phyloP scores from a whole-genome alignment of 768 basidiomycete genomes.

The Neoboletus magnificus region DNA sequence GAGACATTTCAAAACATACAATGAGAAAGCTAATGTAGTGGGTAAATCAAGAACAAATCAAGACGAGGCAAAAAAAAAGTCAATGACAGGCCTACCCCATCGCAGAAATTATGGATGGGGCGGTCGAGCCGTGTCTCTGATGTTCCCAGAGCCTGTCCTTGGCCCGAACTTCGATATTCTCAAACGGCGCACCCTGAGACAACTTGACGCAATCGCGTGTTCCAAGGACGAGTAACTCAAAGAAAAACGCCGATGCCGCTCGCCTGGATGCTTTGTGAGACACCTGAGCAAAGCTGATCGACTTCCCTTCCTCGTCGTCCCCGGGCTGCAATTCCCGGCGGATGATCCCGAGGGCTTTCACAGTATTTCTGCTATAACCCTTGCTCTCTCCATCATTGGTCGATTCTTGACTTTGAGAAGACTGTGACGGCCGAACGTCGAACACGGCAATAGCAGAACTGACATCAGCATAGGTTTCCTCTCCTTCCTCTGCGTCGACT shows the following conservation, averaged over 20 bases:
- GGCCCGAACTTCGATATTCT: conserved; percentile 78
- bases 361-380: conserved; percentile 86
- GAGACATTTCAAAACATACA: not conserved
- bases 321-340: conserved; percentile 64
- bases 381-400: conserved; percentile 52
- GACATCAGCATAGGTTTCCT: conserved; percentile 65
- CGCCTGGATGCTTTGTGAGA: conserved; percentile 84
- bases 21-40: not conserved
- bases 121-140: conserved; percentile 43
- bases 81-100: conserved; percentile 28
- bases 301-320: conserved; percentile 51
- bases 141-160: conserved; percentile 87
- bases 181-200: conserved; percentile 69
- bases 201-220: conserved; percentile 90
- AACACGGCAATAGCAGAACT: conserved; percentile 80
- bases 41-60: conserved; percentile 14
- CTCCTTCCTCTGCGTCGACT: conserved; percentile 57
- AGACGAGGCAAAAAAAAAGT: not conserved
- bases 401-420: conserved; percentile 49
- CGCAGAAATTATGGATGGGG: conserved; percentile 45
- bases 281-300: conserved; percentile 74
- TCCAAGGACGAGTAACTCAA: conserved; percentile 91
- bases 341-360: conserved; percentile 76
- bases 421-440: conserved; percentile 57
- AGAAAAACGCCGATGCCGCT: conserved; percentile 96